Conservation (phyloP, 139 green algal genomes). For the Tetradesmus lagerheimii region DNA sequence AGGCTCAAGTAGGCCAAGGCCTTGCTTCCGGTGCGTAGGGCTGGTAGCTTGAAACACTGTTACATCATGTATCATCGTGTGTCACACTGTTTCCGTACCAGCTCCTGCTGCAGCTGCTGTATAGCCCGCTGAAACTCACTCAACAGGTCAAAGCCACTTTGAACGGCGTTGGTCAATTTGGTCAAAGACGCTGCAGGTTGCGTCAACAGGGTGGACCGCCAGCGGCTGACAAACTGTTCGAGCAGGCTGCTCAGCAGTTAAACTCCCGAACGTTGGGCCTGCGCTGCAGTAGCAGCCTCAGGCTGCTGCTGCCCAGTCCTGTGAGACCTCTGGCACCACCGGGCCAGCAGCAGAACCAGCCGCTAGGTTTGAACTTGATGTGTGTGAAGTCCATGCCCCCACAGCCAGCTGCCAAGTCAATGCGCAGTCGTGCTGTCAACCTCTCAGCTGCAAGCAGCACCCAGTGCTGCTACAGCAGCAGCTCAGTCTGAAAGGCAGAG, state of each 20-base stretch:
- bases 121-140: background rate
- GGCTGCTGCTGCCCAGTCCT: slow-evolving; percentile 2
- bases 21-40: no score
- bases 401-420: background rate
- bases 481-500: background rate
- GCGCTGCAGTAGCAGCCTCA: background rate
- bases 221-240: no score
- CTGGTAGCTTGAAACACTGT: no score
- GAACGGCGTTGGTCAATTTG: no score
- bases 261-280: no score
- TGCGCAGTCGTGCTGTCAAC: background rate
- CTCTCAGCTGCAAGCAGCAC: slow-evolving; percentile 17
- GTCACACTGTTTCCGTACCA: no score
- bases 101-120: background rate
- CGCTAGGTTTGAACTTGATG: no score
- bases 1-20: no score
- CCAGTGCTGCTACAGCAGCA: no score
- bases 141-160: slow-evolving; percentile 2
- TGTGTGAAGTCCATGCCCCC: background rate
- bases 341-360: slow-evolving; percentile 2
- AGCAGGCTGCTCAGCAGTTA: no score
- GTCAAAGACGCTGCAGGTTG: background rate
- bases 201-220: background rate
- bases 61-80: no score
- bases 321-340: background rate